These are phyloP conservation scores for Rhinocladiella similis DNA, from an alignment of 2,329 filamentous ascomycete species.

Conservation along the genomic window DNA sequence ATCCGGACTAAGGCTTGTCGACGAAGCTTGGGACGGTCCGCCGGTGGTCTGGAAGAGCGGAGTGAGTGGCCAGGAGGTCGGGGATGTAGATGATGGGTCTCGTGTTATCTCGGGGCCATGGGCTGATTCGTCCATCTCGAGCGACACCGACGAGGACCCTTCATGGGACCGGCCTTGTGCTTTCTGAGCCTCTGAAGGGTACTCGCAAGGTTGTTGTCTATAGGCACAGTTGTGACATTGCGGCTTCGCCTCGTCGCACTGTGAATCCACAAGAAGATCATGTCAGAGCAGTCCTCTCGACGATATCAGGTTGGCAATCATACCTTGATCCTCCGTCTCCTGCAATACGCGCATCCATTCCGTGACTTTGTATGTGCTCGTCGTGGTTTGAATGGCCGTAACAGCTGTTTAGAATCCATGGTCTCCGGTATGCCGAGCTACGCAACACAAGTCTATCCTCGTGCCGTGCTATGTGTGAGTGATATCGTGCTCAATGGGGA, in stretches of 20 bases:
- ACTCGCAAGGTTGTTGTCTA: conserved; percentile 8
- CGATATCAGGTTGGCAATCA: background rate
- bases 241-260: conserved; percentile 13
- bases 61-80: too few relatives aligned
- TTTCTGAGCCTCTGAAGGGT: background rate
- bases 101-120: too few relatives aligned
- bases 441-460: too few relatives aligned
- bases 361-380: conserved; percentile 16
- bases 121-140: background rate
- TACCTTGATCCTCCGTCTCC: conserved; percentile 18
- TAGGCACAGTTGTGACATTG: conserved; percentile 5
- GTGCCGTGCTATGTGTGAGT: too few relatives aligned
- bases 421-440: too few relatives aligned
- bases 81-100: too few relatives aligned
- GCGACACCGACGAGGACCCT: background rate
- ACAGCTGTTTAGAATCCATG: background rate
- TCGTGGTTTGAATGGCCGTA: conserved; percentile 11
- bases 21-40: background rate
- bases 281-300: too few relatives aligned
- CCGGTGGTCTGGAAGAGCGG: background rate
- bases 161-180: background rate
- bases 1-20: too few relatives aligned
- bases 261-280: too few relatives aligned
- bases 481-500: too few relatives aligned
- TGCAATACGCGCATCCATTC: conserved; percentile 13